Base-by-base conservation (phyloP, 2,329 filamentous ascomycete genomes). In the Ceratocystis ficicola region DNA sequence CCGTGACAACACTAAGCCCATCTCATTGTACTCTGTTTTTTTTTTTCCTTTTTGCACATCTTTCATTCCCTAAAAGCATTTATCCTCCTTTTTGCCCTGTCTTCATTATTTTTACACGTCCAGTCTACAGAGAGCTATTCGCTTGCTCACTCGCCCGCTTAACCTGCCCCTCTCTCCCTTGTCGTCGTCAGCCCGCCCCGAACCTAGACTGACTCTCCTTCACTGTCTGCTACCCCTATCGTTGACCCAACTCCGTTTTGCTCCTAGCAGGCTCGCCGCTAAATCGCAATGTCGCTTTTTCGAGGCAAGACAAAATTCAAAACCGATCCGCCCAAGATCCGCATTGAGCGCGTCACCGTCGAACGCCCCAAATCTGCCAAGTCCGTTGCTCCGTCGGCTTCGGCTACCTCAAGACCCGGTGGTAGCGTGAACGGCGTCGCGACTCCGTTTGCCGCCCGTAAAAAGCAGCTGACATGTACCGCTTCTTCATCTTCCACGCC, bases 261-360 rank as follows among this genome's bases (percentile, higher is more conserved):
- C 48, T 25, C 48, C 15, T 52, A 41, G 10, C 36, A 41, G 36
- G 36, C 59, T 25, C 46, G 32, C 52, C 20, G 41, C 30, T 20
- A 17, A 32, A 25, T 44, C 36, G 50, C 4, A 17, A 73, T 73
- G 72, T 70, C 71, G 32, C 74, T 78, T 65, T 75, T 78, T 68
- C 75, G 75, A 68, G 73, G 73, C 64, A 78, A 78, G 68, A 76
- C 76, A 69, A 83, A 81, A 71, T 78, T 81, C 74, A 81, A 82
- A 73, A 74, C 77, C 69, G 77, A 80, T 68, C 75, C 77, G 64
- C 77, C 79, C 66, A 77, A 76, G 68, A 77, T 82, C 70, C 78
- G 80, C 68, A 79, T 81, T 70, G 80, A 83, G 72, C 80, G 79
- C 69, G 79, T 82, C 66, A 74, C 77, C 64, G 75, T 82, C 71